These are phyloP conservation scores for Salix brachista DNA, from an alignment of 345 rosid species.

Conservation along the genomic window DNA sequence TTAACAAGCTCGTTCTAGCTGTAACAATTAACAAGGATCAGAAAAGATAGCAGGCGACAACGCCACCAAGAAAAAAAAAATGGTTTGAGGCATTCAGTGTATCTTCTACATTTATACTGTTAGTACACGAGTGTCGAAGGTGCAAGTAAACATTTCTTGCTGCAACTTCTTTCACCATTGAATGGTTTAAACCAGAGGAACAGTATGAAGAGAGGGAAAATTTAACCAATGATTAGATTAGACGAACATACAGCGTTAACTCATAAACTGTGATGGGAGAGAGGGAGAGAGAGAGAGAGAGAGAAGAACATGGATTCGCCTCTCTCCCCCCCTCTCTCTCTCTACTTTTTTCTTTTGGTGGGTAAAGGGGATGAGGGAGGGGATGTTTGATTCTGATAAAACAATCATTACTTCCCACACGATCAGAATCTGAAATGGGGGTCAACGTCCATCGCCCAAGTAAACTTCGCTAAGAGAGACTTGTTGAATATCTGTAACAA, in stretches of 20 bases:
- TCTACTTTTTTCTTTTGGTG: neutral
- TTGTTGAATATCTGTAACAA: slow-evolving; percentile 79
- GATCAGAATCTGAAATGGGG: slow-evolving; percentile 84
- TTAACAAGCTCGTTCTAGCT: neutral
- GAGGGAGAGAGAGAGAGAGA: neutral
- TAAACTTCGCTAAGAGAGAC: slow-evolving; percentile 82
- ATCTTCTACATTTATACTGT: slow-evolving; percentile 6
- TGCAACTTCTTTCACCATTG: neutral
- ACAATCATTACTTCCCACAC: neutral
- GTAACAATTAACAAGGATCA: neutral
- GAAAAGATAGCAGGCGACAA: neutral
- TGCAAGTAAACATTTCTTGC: slow-evolving; percentile 5
- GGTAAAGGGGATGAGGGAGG: neutral
- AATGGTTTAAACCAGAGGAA: slow-evolving; percentile 1
- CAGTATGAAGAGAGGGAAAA: slow-evolving; percentile 8
- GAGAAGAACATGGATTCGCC: neutral
- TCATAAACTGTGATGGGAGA: slow-evolving; percentile 11
- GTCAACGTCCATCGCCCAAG: slow-evolving; percentile 97
- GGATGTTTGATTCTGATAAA: neutral
- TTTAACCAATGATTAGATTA: slow-evolving; percentile 29
- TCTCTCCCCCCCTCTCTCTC: neutral
- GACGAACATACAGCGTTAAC: slow-evolving; percentile 18
- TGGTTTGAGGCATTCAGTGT: neutral
- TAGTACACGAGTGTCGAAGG: neutral
- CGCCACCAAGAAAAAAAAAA: neutral